A percentile compares a stretch with the other conserved stretches of the same genome.
These are phyloP conservation scores for Phaeophleospora eucalypticola DNA, from an alignment of 2,329 filamentous ascomycete species.

Conservation along the genomic window DNA sequence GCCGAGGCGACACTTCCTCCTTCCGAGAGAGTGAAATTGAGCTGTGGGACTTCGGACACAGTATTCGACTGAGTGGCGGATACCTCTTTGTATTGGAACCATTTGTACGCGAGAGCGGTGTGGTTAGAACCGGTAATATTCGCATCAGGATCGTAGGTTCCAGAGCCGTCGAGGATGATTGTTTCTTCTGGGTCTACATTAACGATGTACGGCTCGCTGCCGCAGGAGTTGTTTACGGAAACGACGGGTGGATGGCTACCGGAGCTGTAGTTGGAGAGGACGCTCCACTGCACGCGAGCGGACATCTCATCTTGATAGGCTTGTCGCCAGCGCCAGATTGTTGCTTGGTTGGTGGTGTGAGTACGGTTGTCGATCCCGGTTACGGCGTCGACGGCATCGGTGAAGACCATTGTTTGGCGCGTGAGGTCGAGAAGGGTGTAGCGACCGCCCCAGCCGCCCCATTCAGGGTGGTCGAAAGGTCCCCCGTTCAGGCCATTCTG, in stretches of 20 bases:
- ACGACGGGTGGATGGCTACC: constrained; percentile 49
- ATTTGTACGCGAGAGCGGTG: constrained; percentile 41
- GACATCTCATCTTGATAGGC: constrained; percentile 52
- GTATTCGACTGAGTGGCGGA: constrained; percentile 44
- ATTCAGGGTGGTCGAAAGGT: constrained; percentile 43
- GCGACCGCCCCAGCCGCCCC: constrained; percentile 50
- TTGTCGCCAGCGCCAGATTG: constrained; percentile 52
- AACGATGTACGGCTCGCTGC: constrained; percentile 38
- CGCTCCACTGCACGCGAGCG: constrained; percentile 47
- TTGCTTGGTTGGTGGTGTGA: constrained; percentile 44
- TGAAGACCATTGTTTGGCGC: constrained; percentile 35
- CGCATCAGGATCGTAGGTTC: constrained; percentile 46
- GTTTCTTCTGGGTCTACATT: constrained; percentile 39
- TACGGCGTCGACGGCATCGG: constrained; percentile 37
- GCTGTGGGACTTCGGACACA: constrained; percentile 38
- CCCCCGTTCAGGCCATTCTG: constrained; percentile 46
- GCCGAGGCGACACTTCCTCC: constrained; percentile 27
- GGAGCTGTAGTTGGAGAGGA: constrained; percentile 32
- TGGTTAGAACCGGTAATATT: constrained; percentile 25
- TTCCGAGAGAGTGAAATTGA: constrained; percentile 34
- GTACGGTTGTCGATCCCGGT: constrained; percentile 32
- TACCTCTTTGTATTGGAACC: constrained; percentile 48
- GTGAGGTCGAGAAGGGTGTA: constrained; percentile 39
- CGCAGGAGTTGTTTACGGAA: constrained; percentile 40
- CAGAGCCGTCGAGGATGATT: constrained; percentile 44